These are phyloP conservation scores for Tetrahymena malaccensis DNA, from an alignment of 73 alveolate species.

Conservation along the genomic window DNA sequence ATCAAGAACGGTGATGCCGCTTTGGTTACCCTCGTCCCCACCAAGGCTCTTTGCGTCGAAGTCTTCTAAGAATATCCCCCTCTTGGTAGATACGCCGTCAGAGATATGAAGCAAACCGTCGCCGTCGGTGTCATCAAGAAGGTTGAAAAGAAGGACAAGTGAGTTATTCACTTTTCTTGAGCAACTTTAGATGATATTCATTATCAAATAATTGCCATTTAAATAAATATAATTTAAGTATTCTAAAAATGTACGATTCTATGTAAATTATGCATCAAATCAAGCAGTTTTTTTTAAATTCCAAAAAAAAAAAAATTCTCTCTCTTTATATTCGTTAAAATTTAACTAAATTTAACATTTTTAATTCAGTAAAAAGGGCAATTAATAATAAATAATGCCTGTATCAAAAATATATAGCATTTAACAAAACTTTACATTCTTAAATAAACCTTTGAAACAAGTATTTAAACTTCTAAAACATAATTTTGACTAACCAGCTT, in stretches of 20 bases:
- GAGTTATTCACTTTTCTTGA: not conserved
- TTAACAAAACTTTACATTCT: too few relatives aligned
- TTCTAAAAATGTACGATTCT: not conserved
- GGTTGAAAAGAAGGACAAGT: conserved; percentile 23
- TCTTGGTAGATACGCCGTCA: conserved; percentile 95
- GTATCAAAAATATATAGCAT: too few relatives aligned
- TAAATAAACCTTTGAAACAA: not conserved
- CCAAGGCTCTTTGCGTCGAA: conserved; percentile 86
- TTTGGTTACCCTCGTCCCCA: conserved; percentile 71
- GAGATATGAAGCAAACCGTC: conserved; percentile 95
- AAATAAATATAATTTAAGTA: not conserved
- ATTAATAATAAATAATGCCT: too few relatives aligned
- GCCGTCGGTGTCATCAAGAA: conserved; percentile 90
- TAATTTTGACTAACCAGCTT: too few relatives aligned
- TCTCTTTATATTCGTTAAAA: not conserved
- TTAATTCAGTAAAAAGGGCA: not conserved
- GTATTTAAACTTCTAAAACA: not conserved
- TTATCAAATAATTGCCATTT: not conserved
- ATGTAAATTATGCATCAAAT: not conserved
- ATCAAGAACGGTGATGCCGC: conserved; percentile 88
- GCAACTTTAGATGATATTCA: not conserved
- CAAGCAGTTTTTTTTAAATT: not conserved
- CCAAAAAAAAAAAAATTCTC: not conserved
- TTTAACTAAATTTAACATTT: too few relatives aligned
- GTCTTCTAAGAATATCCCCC: conserved; percentile 83